Percentiles rank a stretch among this genome's conserved stretches.
phyloP scores from a whole-genome alignment of 371 early-diverging fungal species.

The Syncephalastrum sp. region DNA sequence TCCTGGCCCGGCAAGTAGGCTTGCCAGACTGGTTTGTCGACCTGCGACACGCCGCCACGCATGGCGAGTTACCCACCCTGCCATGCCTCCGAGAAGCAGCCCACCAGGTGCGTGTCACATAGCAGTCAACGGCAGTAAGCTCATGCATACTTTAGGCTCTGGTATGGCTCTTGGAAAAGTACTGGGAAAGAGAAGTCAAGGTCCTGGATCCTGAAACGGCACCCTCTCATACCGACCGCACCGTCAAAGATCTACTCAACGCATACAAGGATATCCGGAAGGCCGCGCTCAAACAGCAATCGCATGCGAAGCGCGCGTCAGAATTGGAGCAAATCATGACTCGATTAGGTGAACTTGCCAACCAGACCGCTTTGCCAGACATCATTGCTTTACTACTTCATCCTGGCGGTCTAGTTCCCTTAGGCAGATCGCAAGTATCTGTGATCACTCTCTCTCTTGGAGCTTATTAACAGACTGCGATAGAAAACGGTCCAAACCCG shows the following conservation, averaged over 20 bases:
- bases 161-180: slow-evolving; percentile 48
- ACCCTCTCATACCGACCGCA: neutral
- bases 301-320: neutral
- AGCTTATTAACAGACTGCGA: neutral
- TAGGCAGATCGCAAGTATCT: slow-evolving; percentile 38
- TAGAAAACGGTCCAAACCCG: slow-evolving; percentile 38
- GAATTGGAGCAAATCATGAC: neutral
- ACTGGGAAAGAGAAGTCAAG: slow-evolving; percentile 33
- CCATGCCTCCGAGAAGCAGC: slow-evolving; percentile 52
- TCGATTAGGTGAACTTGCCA: slow-evolving; percentile 4
- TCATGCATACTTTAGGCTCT: slow-evolving; percentile 29
- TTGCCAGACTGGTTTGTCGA: slow-evolving; percentile 71
- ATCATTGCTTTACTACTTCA: slow-evolving; percentile 38
- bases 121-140: neutral
- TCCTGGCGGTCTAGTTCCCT: slow-evolving; percentile 43
- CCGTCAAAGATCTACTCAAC: slow-evolving; percentile 26
- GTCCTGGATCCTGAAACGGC: slow-evolving; percentile 1
- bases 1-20: slow-evolving; percentile 54
- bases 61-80: slow-evolving; percentile 63
- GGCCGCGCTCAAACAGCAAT: neutral
- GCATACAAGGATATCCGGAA: slow-evolving; percentile 43
- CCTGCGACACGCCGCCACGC: slow-evolving; percentile 66
- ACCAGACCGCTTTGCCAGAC: slow-evolving; percentile 10
- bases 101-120: slow-evolving; percentile 29
- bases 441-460: neutral